Evolutionary conservation across 495 filamentous ascomycete genomes (phyloP).

Genomic region (Annulohypoxylon bovei): DNA sequence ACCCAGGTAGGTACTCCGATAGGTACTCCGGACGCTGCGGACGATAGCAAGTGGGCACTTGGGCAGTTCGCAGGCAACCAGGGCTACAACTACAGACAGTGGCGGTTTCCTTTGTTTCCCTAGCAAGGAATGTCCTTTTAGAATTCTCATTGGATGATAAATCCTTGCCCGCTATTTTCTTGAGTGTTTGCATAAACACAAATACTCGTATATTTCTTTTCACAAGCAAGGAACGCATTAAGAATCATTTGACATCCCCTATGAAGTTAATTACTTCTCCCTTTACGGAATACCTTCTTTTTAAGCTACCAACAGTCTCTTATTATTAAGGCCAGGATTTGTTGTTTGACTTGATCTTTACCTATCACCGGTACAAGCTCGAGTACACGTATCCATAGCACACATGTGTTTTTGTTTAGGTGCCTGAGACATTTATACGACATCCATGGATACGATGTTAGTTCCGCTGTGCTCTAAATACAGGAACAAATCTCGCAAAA

Average conservation of each 20-base stretch:
- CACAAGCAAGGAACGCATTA: slow-evolving; percentile 25
- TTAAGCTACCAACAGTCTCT: slow-evolving; percentile 14
- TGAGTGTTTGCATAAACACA: slow-evolving; percentile 32
- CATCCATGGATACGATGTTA: background rate
- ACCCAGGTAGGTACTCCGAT: background rate
- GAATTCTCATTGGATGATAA: slow-evolving; percentile 25
- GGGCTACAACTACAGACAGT: background rate
- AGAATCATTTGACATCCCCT: slow-evolving; percentile 20
- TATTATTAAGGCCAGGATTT: background rate
- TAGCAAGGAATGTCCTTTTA: background rate
- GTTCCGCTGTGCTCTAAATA: slow-evolving; percentile 6
- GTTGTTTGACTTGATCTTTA: background rate
- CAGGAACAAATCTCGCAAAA: slow-evolving; percentile 14
- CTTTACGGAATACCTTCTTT: background rate
- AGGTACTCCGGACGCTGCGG: slow-evolving; percentile 25
- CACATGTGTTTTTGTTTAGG: background rate
- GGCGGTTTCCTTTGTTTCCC: slow-evolving; percentile 5
- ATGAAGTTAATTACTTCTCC: background rate
- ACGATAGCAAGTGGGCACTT: too few species aligned
- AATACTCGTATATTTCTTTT: slow-evolving; percentile 14
- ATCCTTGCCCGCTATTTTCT: slow-evolving; percentile 23
- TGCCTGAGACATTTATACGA: background rate
- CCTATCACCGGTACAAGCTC: background rate
- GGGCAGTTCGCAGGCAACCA: background rate
- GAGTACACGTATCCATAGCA: background rate